A percentile compares a stretch with the other conserved stretches of the same genome.
Conservation (phyloP, 139 green algal species). For the Prasinococcaceae sp. region DNA sequence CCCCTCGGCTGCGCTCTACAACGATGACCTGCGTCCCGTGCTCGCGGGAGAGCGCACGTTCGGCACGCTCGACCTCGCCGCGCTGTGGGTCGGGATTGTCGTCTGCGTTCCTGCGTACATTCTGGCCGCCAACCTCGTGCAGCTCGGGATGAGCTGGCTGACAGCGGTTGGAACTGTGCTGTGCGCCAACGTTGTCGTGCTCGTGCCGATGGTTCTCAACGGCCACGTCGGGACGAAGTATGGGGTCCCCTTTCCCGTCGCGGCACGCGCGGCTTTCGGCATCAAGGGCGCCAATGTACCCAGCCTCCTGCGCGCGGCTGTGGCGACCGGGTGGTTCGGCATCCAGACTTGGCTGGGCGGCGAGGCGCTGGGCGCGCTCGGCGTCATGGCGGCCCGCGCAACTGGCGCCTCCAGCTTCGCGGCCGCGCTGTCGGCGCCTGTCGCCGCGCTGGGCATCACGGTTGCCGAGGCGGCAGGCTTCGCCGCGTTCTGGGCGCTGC, state of each 20-base stretch:
- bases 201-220: conserved; percentile 59
- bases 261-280: conserved; percentile 48
- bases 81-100: conserved; percentile 60
- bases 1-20: conserved; percentile 27
- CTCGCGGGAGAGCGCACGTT: conserved; percentile 29
- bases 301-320: conserved; percentile 39
- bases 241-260: conserved; percentile 50
- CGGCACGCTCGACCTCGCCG: conserved; percentile 30
- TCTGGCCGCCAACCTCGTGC: conserved; percentile 40
- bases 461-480: conserved; percentile 43
- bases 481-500: conserved; percentile 38
- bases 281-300: conserved; percentile 50
- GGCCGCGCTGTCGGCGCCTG: background rate
- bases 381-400: too few relatives aligned
- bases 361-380: conserved; percentile 12
- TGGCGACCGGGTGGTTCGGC: conserved; percentile 65
- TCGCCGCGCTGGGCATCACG: conserved; percentile 36
- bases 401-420: background rate
- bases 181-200: conserved; percentile 46
- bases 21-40: conserved; percentile 51
- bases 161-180: conserved; percentile 50
- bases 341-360: conserved; percentile 58
- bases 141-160: conserved; percentile 50
- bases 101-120: conserved; percentile 53
- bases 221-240: conserved; percentile 52